Percentiles rank a stretch among this genome's conserved stretches.
These are phyloP conservation scores for Solanum ahanhuiri DNA, from an alignment of 257 asterid species.

Conservation along the genomic window DNA sequence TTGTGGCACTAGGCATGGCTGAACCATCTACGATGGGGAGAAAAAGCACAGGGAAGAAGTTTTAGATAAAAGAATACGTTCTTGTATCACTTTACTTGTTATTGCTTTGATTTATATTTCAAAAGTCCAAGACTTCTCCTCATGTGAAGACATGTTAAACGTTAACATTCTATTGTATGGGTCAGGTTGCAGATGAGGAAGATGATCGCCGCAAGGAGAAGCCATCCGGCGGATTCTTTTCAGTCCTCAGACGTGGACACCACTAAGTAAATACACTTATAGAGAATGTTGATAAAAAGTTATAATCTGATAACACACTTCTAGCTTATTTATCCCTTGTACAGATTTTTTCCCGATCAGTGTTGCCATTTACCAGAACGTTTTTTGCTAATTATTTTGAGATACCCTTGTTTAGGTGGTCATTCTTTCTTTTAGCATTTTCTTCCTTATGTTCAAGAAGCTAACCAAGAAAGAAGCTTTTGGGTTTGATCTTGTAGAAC, in stretches of 20 bases:
- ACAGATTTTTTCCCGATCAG: background rate
- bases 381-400: background rate
- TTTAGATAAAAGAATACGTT: background rate
- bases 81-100: background rate
- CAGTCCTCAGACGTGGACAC: conserved; percentile 62
- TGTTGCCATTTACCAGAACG: background rate
- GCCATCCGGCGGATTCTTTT: conserved; percentile 59
- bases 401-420: background rate
- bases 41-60: background rate
- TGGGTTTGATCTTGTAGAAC: background rate
- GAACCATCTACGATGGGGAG: background rate
- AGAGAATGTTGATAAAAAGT: background rate
- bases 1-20: background rate
- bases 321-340: background rate
- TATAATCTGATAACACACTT: background rate
- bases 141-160: background rate
- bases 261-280: conserved; percentile 18
- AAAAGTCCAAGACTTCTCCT: background rate
- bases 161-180: background rate
- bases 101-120: background rate
- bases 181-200: conserved; percentile 72
- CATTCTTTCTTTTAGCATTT: background rate
- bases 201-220: conserved; percentile 66
- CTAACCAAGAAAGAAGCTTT: background rate
- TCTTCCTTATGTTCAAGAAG: background rate